Conservation (phyloP, 805 yeast genomes). For the Candida insectalens region DNA sequence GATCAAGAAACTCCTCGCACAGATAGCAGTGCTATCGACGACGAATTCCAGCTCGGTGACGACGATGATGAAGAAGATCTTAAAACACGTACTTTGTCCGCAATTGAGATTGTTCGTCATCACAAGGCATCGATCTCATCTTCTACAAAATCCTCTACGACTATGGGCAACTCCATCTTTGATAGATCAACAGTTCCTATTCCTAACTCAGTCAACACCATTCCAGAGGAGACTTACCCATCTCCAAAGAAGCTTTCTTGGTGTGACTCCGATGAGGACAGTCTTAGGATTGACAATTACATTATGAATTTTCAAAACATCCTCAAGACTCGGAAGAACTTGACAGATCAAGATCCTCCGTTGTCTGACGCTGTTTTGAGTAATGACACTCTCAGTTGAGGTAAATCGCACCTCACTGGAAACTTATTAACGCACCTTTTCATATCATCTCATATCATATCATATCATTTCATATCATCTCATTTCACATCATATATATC, state of each 20-base stretch:
- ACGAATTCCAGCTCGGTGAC: background rate
- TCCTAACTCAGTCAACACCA: constrained; percentile 5
- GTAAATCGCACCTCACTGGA: too few species aligned
- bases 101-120: background rate
- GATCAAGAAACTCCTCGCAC: constrained; percentile 15
- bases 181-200: constrained; percentile 6
- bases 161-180: constrained; percentile 9
- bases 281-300: constrained; percentile 1
- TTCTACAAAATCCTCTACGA: constrained; percentile 3
- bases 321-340: background rate
- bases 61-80: background rate
- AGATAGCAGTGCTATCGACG: background rate
- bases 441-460: too few species aligned
- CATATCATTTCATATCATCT: too few species aligned
- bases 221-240: constrained; percentile 2
- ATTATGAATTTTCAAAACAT: constrained; percentile 1
- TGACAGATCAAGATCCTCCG: too few species aligned
- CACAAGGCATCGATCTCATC: constrained; percentile 1
- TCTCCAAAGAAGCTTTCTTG: background rate
- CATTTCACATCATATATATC: too few species aligned
- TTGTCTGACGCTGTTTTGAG: background rate
- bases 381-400: constrained; percentile 1
- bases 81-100: background rate
- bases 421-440: too few species aligned
- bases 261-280: background rate